Base-by-base conservation (phyloP, 1,139 yeast genomes). In the Candida albicans region DNA sequence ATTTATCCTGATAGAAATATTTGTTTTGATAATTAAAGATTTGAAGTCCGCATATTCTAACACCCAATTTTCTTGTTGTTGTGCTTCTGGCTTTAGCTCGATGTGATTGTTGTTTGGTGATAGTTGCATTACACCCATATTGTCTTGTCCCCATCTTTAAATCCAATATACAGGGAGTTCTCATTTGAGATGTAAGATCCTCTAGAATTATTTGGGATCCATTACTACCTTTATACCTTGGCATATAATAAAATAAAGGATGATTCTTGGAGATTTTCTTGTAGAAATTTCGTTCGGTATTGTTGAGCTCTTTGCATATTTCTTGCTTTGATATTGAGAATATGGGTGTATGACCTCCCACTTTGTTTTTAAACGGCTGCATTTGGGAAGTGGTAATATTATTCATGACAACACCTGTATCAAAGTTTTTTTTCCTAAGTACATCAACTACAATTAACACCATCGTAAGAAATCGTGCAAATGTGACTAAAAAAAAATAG, bases 131-230 rank as follows among this genome's bases (percentile, higher is more conserved):
- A 12, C 91, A 85, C n/a, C 99, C 99, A 56, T 93, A 93, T 64
- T 95, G 99, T 43, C 99, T 75, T 0, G 99, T 91, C 1, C 99
- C 99, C 98, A 95, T 93, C 61, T 95, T 95, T 53, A 95, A 73
- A 64, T 95, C 99, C 47, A 95, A 70, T 1, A 93, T 98, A 61
- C 97, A 90, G 0, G 99, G 98, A 48, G 77, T 78, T 29, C 66
- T 70, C 84, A 93, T 81, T 29, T 89, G 88, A 41, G 84, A 77
- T 0, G 98, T 91, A 43, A 95, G 68, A 65, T 95, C 99, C 59
- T 95, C 99, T 43, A 91, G 70, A n/a, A 95, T 67, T 33, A 95
- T 86, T 58, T 90, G 90, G 52, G 95, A 73, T 61, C 87, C 95
- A 40, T 27, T 27, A 27, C 29, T 27, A 8, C 99, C 99, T 48